Evolutionary conservation across 106 monocot species (phyloP).

Genomic region (Triglochin maritima): DNA sequence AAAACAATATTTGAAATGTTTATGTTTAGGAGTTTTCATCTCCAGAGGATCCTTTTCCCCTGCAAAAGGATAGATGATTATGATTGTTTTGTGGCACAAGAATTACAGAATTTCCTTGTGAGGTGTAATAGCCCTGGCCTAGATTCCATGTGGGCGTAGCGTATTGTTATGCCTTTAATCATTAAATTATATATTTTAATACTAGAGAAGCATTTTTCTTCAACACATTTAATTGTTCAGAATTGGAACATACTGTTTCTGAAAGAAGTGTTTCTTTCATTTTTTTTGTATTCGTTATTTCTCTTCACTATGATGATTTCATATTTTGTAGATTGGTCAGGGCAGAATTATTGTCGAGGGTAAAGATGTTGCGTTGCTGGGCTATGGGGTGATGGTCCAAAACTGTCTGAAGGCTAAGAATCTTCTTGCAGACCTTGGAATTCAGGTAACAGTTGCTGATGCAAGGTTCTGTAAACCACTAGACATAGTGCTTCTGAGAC

Average conservation of each 20-base stretch:
- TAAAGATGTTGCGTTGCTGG: constrained; percentile 56
- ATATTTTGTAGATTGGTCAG: constrained; percentile 47
- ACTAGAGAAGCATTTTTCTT: no score
- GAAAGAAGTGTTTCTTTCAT: neutral
- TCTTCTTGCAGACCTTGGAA: constrained; percentile 36
- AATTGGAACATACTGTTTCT: no score
- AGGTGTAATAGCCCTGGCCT: no score
- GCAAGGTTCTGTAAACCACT: constrained; percentile 90
- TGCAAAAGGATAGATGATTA: no score
- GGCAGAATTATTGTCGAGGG: constrained; percentile 56
- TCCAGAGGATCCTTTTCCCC: no score
- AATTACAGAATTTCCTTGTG: no score
- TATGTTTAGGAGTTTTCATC: neutral
- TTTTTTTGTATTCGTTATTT: neutral
- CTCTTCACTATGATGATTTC: no score
- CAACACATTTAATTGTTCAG: no score
- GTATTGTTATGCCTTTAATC: no score
- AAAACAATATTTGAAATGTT: neutral
- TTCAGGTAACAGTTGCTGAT: constrained; percentile 63
- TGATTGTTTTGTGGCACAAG: no score
- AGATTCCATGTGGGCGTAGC: no score
- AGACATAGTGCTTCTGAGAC: constrained; percentile 58
- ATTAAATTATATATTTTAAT: no score
- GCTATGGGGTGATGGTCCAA: constrained; percentile 68
- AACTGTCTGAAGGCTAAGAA: constrained; percentile 59